Evolutionary conservation across 225 moss, liverwort and hornwort species (phyloP).

Genomic region (Pleurozium schreberi): DNA sequence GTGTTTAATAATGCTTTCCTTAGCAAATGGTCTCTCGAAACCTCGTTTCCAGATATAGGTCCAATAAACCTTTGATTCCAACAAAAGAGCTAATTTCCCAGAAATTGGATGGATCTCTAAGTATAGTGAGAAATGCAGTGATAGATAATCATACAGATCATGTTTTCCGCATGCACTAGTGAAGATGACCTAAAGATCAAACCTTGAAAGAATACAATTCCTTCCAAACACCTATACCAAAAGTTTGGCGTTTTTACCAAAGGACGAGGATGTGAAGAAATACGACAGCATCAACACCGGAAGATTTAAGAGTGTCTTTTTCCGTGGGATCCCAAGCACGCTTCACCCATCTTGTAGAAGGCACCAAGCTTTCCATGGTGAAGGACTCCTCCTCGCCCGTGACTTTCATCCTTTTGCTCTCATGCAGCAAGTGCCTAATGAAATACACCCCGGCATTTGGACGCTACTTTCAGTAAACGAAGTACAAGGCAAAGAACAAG

Average conservation of each 20-base stretch:
- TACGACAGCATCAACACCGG: slow-evolving; percentile 80
- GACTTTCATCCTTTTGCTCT: background rate
- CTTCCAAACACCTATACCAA: background rate
- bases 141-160: background rate
- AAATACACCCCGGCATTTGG: slow-evolving; percentile 88
- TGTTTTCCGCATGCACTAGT: background rate
- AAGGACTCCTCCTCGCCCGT: slow-evolving; percentile 25
- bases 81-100: background rate
- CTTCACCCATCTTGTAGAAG: slow-evolving; percentile 71
- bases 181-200: background rate
- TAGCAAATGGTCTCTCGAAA: background rate
- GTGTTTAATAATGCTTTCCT: no score
- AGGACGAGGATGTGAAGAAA: slow-evolving; percentile 69
- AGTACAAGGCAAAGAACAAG: slow-evolving; percentile 61
- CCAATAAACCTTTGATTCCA: background rate
- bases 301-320: slow-evolving; percentile 48
- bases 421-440: slow-evolving; percentile 55
- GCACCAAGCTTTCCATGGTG: slow-evolving; percentile 49
- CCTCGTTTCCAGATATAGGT: background rate
- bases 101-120: background rate
- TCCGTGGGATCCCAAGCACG: slow-evolving; percentile 65
- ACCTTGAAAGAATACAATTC: background rate
- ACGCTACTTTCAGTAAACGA: slow-evolving; percentile 69
- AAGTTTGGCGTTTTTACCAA: slow-evolving; percentile 25
- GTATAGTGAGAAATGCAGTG: background rate